phyloP scores from a whole-genome alignment of 768 basidiomycete species.

The Vararia minispora region DNA sequence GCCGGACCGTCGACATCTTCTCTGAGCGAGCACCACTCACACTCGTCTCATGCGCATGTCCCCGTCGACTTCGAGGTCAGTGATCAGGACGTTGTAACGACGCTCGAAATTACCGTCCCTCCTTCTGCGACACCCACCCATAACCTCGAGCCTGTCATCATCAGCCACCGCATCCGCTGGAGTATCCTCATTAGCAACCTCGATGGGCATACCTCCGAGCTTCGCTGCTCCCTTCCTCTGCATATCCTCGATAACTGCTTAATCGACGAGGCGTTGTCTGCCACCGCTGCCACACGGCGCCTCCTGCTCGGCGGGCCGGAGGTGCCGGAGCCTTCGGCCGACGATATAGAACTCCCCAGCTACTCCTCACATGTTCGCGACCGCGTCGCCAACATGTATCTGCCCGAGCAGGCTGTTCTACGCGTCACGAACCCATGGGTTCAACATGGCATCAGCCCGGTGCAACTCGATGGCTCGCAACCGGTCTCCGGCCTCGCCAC shows the following conservation, averaged over 20 bases:
- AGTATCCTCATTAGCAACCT: conserved; percentile 67
- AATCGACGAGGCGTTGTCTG: conserved; percentile 61
- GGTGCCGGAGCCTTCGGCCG: conserved; percentile 34
- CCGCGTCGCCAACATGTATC: conserved; percentile 70
- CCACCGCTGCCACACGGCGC: conserved; percentile 66
- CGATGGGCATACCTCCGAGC: conserved; percentile 88
- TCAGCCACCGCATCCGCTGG: conserved; percentile 77
- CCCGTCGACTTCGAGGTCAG: conserved; percentile 18
- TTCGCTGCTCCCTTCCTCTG: conserved; percentile 89
- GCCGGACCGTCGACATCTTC: conserved; percentile 5
- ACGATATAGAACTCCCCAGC: conserved; percentile 71
- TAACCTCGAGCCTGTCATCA: conserved; percentile 57
- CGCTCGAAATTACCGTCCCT: conserved; percentile 51
- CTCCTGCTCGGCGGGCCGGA: conserved; percentile 40
- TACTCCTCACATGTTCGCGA: conserved; percentile 87
- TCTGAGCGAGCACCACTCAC: not conserved
- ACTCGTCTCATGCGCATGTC: not conserved
- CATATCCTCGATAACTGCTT: conserved; percentile 69
- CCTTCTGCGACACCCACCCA: conserved; percentile 58
- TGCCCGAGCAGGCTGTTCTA: conserved; percentile 51
- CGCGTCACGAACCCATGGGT: conserved; percentile 60
- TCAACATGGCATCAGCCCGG: conserved; percentile 29
- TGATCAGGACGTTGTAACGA: conserved; percentile 44
- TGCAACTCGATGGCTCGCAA: conserved; percentile 13
- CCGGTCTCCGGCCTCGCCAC: conserved; percentile 9